Percentiles rank a stretch among this genome's conserved stretches.
Evolutionary conservation across 1,284 basidiomycete species (phyloP).

Genomic region (Erythrobasidium hasegawianum): DNA sequence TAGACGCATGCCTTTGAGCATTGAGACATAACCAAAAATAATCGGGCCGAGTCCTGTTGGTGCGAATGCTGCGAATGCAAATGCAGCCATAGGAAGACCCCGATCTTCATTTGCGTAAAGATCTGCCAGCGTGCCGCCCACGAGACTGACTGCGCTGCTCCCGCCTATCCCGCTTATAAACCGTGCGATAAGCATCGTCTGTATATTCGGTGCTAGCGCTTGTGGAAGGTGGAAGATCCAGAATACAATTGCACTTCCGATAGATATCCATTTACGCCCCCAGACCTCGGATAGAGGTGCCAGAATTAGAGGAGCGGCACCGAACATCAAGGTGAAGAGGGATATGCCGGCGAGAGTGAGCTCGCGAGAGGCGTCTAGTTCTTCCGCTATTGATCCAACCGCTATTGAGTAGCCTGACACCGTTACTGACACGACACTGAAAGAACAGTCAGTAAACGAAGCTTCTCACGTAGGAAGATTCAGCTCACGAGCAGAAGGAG

Average conservation of each 20-base stretch:
- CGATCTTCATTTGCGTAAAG: conserved; percentile 51
- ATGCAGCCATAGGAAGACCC: conserved; percentile 49
- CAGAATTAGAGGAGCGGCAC: conserved; percentile 23
- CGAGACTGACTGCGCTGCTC: conserved; percentile 45
- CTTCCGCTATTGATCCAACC: not conserved
- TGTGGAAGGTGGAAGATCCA: conserved; percentile 45
- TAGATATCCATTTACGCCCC: conserved; percentile 60
- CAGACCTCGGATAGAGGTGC: conserved; percentile 48
- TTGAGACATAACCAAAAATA: conserved; percentile 17
- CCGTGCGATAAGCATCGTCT: conserved; percentile 43
- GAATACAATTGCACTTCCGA: conserved; percentile 52
- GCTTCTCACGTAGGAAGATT: no score
- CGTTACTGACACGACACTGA: conserved; percentile 17
- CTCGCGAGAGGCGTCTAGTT: conserved; percentile 11
- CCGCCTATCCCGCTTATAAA: conserved; percentile 46
- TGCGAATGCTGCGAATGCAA: conserved; percentile 32
- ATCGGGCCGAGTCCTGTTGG: conserved; percentile 28
- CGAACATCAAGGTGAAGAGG: conserved; percentile 32
- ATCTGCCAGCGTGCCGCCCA: conserved; percentile 57
- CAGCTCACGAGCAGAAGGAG: conserved; percentile 10
- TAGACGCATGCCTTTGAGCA: conserved; percentile 14
- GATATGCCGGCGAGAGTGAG: conserved; percentile 23
- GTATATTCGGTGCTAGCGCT: conserved; percentile 45
- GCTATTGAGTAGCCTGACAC: conserved; percentile 21
- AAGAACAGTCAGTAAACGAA: not conserved